Evolutionary conservation across 1,139 yeast genomes (phyloP).

Genomic region (Debaryomycetaceae sp.): DNA sequence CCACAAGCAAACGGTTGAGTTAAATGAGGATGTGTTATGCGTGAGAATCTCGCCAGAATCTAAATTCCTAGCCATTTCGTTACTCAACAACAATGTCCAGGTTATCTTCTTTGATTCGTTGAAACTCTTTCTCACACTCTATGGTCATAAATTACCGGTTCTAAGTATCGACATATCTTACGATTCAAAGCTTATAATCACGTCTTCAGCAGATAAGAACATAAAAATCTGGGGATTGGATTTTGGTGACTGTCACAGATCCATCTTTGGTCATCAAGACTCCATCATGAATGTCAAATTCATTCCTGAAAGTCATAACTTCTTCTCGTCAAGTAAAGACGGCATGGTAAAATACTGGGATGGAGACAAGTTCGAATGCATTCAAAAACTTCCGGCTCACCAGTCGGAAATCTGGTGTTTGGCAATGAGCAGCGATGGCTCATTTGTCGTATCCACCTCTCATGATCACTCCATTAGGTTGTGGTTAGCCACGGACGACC

Average conservation of each 20-base stretch:
- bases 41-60: slow-evolving; percentile 83
- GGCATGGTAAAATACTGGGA: slow-evolving; percentile 94
- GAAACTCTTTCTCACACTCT: slow-evolving; percentile 81
- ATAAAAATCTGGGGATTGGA: slow-evolving; percentile 98
- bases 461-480: slow-evolving; percentile 91
- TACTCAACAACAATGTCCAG: slow-evolving; percentile 90
- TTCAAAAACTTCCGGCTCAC: slow-evolving; percentile 84
- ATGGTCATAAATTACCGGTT: slow-evolving; percentile 95
- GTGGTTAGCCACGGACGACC: slow-evolving; percentile 92
- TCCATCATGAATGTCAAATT: slow-evolving; percentile 86
- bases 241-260: slow-evolving; percentile 97
- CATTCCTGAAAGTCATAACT: slow-evolving; percentile 79
- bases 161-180: slow-evolving; percentile 82
- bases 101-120: slow-evolving; percentile 83
- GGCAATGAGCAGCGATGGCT: slow-evolving; percentile 70
- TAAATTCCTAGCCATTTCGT: slow-evolving; percentile 73
- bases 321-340: slow-evolving; percentile 89
- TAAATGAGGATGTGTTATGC: slow-evolving; percentile 79
- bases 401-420: slow-evolving; percentile 93
- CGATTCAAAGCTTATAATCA: slow-evolving; percentile 82
- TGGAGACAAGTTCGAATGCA: slow-evolving; percentile 92
- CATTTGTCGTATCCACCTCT: slow-evolving; percentile 76
- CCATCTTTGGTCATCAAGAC: slow-evolving; percentile 95
- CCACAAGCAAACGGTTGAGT: slow-evolving; percentile 78
- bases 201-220: slow-evolving; percentile 96